Conservation (phyloP, 2,329 filamentous ascomycete genomes). For the Trichoderma afroharzianum region DNA sequence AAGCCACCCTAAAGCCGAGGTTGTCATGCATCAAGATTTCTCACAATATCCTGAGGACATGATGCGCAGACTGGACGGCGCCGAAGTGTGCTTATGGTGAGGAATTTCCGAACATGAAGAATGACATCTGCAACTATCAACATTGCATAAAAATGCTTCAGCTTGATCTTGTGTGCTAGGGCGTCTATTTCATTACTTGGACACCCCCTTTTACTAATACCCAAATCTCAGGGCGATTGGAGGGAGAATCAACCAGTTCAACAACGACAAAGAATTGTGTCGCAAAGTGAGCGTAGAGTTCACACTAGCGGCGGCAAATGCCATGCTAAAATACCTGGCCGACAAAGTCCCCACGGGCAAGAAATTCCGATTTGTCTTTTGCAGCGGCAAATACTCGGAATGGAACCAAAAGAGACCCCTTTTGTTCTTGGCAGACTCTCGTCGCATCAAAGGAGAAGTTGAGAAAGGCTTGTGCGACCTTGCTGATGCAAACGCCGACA, state of each 20-base stretch:
- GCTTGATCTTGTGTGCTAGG: not conserved
- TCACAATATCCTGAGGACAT: constrained; percentile 42
- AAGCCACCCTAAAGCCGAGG: constrained; percentile 46
- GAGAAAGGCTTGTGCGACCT: constrained; percentile 40
- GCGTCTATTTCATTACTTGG: not conserved
- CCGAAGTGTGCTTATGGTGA: constrained; percentile 63
- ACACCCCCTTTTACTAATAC: not conserved
- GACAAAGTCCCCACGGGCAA: constrained; percentile 28
- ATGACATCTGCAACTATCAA: not conserved
- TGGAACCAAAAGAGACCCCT: constrained; percentile 34
- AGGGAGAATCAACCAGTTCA: constrained; percentile 44
- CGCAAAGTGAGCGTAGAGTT: constrained; percentile 57
- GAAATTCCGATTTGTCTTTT: constrained; percentile 43
- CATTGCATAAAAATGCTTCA: not conserved
- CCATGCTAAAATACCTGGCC: constrained; percentile 41
- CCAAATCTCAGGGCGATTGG: constrained; percentile 36
- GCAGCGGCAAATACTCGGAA: constrained; percentile 36
- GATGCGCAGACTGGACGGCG: constrained; percentile 41
- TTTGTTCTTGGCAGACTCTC: constrained; percentile 35
- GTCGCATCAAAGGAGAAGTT: constrained; percentile 37
- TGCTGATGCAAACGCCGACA: constrained; percentile 30
- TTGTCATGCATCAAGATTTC: constrained; percentile 52
- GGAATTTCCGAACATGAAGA: constrained; percentile 18
- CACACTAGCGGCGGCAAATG: constrained; percentile 56
- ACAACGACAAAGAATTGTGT: constrained; percentile 41